A percentile compares a stretch with the other conserved stretches of the same genome.
These are phyloP conservation scores for Ophiostoma quercus DNA, from an alignment of 2,329 filamentous ascomycete species.

Conservation along the genomic window DNA sequence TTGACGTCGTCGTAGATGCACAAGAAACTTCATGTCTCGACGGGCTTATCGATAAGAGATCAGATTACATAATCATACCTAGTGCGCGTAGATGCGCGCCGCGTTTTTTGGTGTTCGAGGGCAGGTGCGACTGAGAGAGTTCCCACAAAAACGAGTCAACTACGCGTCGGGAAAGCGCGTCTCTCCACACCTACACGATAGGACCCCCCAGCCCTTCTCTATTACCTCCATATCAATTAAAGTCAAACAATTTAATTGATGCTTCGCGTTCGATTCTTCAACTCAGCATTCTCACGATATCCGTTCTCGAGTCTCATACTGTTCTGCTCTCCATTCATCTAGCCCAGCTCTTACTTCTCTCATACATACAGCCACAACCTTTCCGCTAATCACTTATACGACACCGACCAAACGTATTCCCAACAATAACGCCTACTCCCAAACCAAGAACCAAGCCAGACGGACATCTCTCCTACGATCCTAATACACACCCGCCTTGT, in stretches of 20 bases:
- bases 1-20: background rate
- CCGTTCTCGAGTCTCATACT: background rate
- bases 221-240: background rate
- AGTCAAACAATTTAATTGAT: background rate
- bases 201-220: conserved; percentile 4
- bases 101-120: conserved; percentile 20
- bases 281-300: background rate
- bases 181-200: conserved; percentile 16
- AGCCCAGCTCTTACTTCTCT: background rate
- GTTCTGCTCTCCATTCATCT: background rate
- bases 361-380: background rate
- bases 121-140: conserved; percentile 14
- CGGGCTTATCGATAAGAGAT: background rate
- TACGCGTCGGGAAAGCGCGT: conserved; percentile 23
- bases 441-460: background rate
- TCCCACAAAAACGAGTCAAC: conserved; percentile 18
- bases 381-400: background rate
- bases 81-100: conserved; percentile 9
- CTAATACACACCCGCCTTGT: background rate
- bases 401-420: background rate
- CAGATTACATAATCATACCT: background rate
- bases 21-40: background rate
- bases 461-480: background rate
- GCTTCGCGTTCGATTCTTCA: background rate
- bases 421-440: background rate